Conservation (phyloP, 805 yeast species). For the Maudiozyma serrabonitensis region DNA sequence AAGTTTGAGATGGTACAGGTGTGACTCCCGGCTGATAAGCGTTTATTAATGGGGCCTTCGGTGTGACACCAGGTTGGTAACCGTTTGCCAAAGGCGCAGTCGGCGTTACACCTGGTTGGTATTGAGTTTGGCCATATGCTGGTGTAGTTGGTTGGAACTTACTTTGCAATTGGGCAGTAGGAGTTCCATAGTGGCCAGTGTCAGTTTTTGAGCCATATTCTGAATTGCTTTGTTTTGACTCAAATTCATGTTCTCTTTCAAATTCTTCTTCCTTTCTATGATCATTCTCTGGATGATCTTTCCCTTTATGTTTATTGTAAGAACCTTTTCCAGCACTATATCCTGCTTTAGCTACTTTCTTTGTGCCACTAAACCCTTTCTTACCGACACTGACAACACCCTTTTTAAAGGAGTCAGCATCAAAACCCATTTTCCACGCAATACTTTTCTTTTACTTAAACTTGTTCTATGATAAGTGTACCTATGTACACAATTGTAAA, state of each 20-base stretch:
- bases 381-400: constrained; percentile 6
- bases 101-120: not conserved
- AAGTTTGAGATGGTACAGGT: not conserved
- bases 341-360: constrained; percentile 31
- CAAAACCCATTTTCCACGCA: not conserved
- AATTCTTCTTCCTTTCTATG: not conserved
- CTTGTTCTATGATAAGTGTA: too few species aligned
- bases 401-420: constrained; percentile 2
- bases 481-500: too few species aligned
- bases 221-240: not conserved
- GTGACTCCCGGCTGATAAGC: not conserved
- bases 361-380: constrained; percentile 29
- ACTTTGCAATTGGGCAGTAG: not conserved
- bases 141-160: not conserved
- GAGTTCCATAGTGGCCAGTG: not conserved
- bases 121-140: not conserved
- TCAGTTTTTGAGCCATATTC: not conserved
- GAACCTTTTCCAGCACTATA: constrained; percentile 30
- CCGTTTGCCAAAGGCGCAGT: not conserved
- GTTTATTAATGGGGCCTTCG: not conserved
- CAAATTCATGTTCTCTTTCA: constrained; percentile 3
- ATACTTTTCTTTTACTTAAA: too few species aligned
- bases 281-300: constrained; percentile 12
- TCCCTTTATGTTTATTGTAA: constrained; percentile 9
- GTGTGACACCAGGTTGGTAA: constrained; percentile 8